Evolutionary conservation across 2,329 filamentous ascomycete genomes (phyloP), one percentile per base, ranked within the genome.

Genomic region (Xylaria sp.): DNA sequence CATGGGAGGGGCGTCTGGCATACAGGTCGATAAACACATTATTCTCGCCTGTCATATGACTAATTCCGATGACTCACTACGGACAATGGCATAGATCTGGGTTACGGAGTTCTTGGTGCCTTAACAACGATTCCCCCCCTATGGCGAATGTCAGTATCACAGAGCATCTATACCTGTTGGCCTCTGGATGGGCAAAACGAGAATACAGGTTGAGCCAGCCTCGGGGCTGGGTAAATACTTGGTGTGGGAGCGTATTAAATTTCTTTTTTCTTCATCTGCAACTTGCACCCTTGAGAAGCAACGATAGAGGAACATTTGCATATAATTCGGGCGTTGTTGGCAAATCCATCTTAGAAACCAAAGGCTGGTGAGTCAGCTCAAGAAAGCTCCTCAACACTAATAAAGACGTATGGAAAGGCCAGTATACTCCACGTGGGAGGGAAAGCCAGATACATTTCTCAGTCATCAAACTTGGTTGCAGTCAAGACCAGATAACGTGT

Each of bases 71-170:
- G 69, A 65, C 65, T 57, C 56, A 59, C 54, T 63, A 55, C 55
- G 70, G 65, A 69, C 68, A 69, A 72, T 71, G 73, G 71, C 76
- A 77, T 77, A 77, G 76, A 77, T 61, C 69, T 73, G 71, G 73
- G 65, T 71, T 68, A 72, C 66, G 76, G 76, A 75, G 76, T 77
- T 76, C 51, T 66, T 65, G 70, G 72, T 70, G 69, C 69, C 63
- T 69, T 63, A 49, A 68, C 60, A 71, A 71, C 49, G 64, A 69
- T 68, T 66, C 65, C 49, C 44, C 67, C 66, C 53, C 22, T 27
- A 45, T 51, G 51, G 36, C 53, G 38, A 25, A 33, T 53, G 39
- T 47, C 50, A 54, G 29, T 56, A 39, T 42, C 51, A n/a, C 17
- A 56, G 54, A 31, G 68, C 65, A 69, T 69, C 55, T 59, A 63